A percentile compares a stretch with the other conserved stretches of the same genome.
Conservation (phyloP, 2,329 filamentous ascomycete species). For the Claviceps purpurea region DNA sequence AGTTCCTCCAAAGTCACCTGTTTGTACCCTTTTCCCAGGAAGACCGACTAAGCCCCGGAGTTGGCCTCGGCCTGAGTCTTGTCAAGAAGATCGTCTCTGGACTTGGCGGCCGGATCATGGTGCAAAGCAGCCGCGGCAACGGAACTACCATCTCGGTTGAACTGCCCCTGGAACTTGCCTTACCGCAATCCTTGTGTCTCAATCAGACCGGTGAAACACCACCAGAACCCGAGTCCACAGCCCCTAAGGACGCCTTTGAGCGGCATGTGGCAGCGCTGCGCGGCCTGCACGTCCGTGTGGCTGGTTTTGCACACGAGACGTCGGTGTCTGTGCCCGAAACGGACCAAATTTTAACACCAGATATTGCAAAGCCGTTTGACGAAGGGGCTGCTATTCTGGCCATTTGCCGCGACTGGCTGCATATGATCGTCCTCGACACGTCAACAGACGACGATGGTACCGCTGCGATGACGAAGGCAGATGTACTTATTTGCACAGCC, state of each 20-base stretch:
- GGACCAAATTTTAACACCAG: background rate
- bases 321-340: background rate
- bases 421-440: constrained; percentile 14
- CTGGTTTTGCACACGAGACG: constrained; percentile 9
- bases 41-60: constrained; percentile 43
- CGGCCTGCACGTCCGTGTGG: constrained; percentile 17
- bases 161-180: constrained; percentile 13
- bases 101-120: constrained; percentile 43
- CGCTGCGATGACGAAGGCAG: constrained; percentile 8
- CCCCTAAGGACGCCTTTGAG: constrained; percentile 9
- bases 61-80: constrained; percentile 52
- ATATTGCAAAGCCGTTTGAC: background rate
- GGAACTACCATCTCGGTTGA: constrained; percentile 24
- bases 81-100: constrained; percentile 46
- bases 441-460: background rate
- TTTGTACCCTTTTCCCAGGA: constrained; percentile 56
- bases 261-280: constrained; percentile 15
- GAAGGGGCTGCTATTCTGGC: constrained; percentile 5
- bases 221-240: too few relatives aligned
- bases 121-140: constrained; percentile 30
- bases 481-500: constrained; percentile 13
- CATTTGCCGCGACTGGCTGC: constrained; percentile 21
- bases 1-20: constrained; percentile 45
- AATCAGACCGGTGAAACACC: background rate
- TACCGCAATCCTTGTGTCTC: background rate